phyloP scores from a whole-genome alignment of 768 basidiomycete species.

The Podaxis rugospora region DNA sequence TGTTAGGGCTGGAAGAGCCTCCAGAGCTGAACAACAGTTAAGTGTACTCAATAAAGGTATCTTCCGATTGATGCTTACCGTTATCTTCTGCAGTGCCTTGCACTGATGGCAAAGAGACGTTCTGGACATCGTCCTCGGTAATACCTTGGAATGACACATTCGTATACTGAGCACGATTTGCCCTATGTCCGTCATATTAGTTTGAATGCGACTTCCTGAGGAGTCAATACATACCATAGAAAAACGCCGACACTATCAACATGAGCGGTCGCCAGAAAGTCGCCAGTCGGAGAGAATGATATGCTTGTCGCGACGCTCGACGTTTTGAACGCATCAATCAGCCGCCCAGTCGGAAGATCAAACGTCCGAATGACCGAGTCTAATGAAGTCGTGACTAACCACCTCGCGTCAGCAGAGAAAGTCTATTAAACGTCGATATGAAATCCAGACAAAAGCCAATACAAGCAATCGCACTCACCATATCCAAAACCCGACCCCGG shows the following conservation, averaged over 20 bases:
- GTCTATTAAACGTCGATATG: slow-evolving; percentile 42
- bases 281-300: slow-evolving; percentile 90
- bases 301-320: slow-evolving; percentile 85
- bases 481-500: slow-evolving; percentile 80
- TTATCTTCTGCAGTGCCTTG: slow-evolving; percentile 80
- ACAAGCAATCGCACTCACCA: slow-evolving; percentile 45
- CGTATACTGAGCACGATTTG: slow-evolving; percentile 91
- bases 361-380: slow-evolving; percentile 94
- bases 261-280: slow-evolving; percentile 94
- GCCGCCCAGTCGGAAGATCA: slow-evolving; percentile 87
- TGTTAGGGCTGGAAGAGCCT: slow-evolving; percentile 62
- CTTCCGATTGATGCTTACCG: slow-evolving; percentile 37
- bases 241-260: slow-evolving; percentile 92
- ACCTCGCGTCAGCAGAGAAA: slow-evolving; percentile 93
- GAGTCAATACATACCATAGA: slow-evolving; percentile 61
- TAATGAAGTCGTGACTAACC: slow-evolving; percentile 84
- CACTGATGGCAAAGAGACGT: slow-evolving; percentile 75
- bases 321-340: slow-evolving; percentile 91
- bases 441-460: slow-evolving; percentile 3
- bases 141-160: slow-evolving; percentile 81
- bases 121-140: slow-evolving; percentile 67
- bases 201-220: neutral
- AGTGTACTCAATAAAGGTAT: neutral
- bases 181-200: slow-evolving; percentile 44
- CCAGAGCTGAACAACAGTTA: slow-evolving; percentile 44